Evolutionary conservation across 495 filamentous ascomycete species (phyloP), one percentile per base, ranked within the genome.

Genomic region (Penicillium samsonianum): DNA sequence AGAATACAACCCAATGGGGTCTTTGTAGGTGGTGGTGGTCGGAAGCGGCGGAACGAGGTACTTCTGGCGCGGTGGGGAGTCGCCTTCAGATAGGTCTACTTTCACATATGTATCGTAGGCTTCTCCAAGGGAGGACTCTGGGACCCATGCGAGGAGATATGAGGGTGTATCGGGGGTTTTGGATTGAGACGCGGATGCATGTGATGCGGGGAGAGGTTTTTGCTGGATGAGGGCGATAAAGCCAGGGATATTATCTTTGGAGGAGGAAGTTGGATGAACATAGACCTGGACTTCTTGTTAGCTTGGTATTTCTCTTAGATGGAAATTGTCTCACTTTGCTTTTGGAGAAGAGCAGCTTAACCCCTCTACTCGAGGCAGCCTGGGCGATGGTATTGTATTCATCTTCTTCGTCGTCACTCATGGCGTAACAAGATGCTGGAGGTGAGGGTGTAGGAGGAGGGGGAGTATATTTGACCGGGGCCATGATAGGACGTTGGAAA

Each of bases 371-470:
- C 1, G 88, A 84, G 52, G 78, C 83, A 14, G 86, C 85, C 69
- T 95, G 91, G 10, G 91, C 90, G 71, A 98, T 94, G 22, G 92
- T 98, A 68, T 92, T 90, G 74, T 98, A 98, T 61, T 92, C 94
- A 61, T 85, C 87, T 73, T 98, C 95, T 45, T 96, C 91, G 59
- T 96, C 91, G 74, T 98, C 94, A 71, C 92, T 96, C 78, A 97
- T 80, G 65, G 92, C 94, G 82, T 96, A 98, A 79, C 92, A 96
- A 59, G 91, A 96, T 16, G 89, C 92, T 1, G 90, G 80, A 6
- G 95, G 92, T 22, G 94, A 97, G 6, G 82, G 83, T 42, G 76
- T 73, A 10, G 76, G 65, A 50, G 76, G 75, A 60, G 75, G n/a
- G n/a, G n/a, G 74, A 17, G 76, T 79, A 63, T 67, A 77, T 63